Evolutionary conservation across 1,284 basidiomycete genomes (phyloP), one percentile per base, ranked within the genome.

Genomic region (Anthracocystis walkeri): DNA sequence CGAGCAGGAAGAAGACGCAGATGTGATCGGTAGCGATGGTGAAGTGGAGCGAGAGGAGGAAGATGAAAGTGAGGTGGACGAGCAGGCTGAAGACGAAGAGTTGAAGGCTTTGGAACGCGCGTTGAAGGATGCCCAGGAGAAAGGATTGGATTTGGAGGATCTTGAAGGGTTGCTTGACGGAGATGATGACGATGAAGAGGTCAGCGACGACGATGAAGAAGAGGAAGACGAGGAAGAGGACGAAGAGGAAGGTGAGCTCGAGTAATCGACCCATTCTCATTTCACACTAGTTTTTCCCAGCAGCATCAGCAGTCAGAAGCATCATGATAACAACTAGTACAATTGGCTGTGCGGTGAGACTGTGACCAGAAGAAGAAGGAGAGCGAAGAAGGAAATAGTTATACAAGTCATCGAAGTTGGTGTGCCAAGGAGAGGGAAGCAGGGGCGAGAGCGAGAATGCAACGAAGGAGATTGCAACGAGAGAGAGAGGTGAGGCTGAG

Each of bases 31-130:
- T 6, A 71, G 71, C 52, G 61, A 67, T 25, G 63, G 65, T 21
- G 57, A 74, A 8, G 59, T 65, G 2, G 63, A 67, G 10, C 60
- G 51, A 10, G 66, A 58, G 2, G 62, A 71, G 4, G 58, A 68
- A 0, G 68, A 56, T 1, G 72, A 76, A 4, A 55, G 53, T 29
- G 81, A 77, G 18, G 56, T 67, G 12, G 77, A 75, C 33, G 40
- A 51, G 38, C 63, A 70, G 20, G 78, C 69, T 0, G 78, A 80
- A 40, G 74, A 73, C 16, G 74, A 61, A 31, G 79, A 80, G 45
- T 66, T 80, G 41, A 57, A 69, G 41, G 59, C 66, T 27, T 54
- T 81, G 21, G 65, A 77, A 52, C 62, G 64, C 16, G 67, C 75
- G n/a, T 49, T 79, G 45, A 70, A 70, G 40, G 77, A 77, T 25